These are phyloP conservation scores for Pyrenochaeta sp. DNA, from an alignment of 2,329 filamentous ascomycete species.

Conservation along the genomic window DNA sequence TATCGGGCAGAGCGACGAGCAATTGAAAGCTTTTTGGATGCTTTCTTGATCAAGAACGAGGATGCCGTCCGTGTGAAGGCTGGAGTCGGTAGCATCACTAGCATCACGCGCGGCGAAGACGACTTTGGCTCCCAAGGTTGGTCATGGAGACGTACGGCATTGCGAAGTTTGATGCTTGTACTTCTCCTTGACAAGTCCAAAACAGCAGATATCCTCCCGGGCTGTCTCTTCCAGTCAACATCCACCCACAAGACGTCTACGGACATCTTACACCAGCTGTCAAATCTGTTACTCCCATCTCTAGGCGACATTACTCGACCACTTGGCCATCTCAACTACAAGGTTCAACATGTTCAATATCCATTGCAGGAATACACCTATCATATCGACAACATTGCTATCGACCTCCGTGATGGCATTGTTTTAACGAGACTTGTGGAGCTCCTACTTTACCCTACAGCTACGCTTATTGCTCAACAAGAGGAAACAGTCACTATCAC, in stretches of 20 bases:
- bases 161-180: conserved; percentile 67
- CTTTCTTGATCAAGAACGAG: conserved; percentile 65
- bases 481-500: conserved; percentile 55
- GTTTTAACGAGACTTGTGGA: conserved; percentile 67
- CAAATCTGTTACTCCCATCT: conserved; percentile 63
- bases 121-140: conserved; percentile 54
- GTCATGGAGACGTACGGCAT: conserved; percentile 63
- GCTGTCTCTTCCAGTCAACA: conserved; percentile 59
- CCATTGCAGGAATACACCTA: conserved; percentile 67
- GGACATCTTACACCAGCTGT: conserved; percentile 60
- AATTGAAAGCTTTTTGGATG: conserved; percentile 62
- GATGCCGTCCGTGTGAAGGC: conserved; percentile 56
- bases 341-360: conserved; percentile 62
- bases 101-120: conserved; percentile 47
- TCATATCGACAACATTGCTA: conserved; percentile 65
- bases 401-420: conserved; percentile 69
- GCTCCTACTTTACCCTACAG: conserved; percentile 58
- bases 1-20: conserved; percentile 50
- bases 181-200: conserved; percentile 66
- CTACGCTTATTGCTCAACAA: conserved; percentile 32
- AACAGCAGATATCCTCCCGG: conserved; percentile 40
- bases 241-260: conserved; percentile 65
- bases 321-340: conserved; percentile 64
- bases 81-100: conserved; percentile 49
- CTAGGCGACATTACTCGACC: conserved; percentile 64